phyloP scores from a whole-genome alignment of 1,139 yeast genomes.

The Saccharomyces hybrid region DNA sequence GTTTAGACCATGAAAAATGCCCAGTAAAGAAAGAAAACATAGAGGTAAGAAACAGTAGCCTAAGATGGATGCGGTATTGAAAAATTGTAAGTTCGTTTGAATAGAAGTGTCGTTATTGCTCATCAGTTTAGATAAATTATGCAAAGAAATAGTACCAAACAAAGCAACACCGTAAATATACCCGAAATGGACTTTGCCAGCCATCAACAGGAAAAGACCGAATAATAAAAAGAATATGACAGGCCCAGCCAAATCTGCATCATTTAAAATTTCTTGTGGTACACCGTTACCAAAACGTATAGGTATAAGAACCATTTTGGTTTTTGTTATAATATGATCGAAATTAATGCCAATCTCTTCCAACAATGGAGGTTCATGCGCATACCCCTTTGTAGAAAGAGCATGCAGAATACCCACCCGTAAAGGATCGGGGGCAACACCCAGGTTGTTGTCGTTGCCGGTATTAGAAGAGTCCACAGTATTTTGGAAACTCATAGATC shows the following conservation, averaged over 20 bases:
- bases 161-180: slow-evolving; percentile 94
- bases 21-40: slow-evolving; percentile 67
- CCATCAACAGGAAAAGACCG: slow-evolving; percentile 68
- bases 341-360: slow-evolving; percentile 94
- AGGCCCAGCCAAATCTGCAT: slow-evolving; percentile 94
- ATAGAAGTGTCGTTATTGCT: slow-evolving; percentile 20
- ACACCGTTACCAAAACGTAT: slow-evolving; percentile 42
- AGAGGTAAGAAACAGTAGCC: slow-evolving; percentile 93
- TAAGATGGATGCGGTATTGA: slow-evolving; percentile 62
- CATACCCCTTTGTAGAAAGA: slow-evolving; percentile 85
- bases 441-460: slow-evolving; percentile 11
- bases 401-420: slow-evolving; percentile 83
- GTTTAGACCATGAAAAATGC: slow-evolving; percentile 63
- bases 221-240: slow-evolving; percentile 78
- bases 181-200: slow-evolving; percentile 95
- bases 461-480: slow-evolving; percentile 3
- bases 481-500: slow-evolving; percentile 28
- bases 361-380: slow-evolving; percentile 85
- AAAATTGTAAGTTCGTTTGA: slow-evolving; percentile 26
- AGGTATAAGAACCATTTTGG: slow-evolving; percentile 81
- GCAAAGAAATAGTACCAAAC: slow-evolving; percentile 81
- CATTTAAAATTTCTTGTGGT: slow-evolving; percentile 65
- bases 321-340: slow-evolving; percentile 75
- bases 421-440: slow-evolving; percentile 39
- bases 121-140: slow-evolving; percentile 81